Conservation (phyloP, 331 rosid genomes). For the Dryas integrifolia region DNA sequence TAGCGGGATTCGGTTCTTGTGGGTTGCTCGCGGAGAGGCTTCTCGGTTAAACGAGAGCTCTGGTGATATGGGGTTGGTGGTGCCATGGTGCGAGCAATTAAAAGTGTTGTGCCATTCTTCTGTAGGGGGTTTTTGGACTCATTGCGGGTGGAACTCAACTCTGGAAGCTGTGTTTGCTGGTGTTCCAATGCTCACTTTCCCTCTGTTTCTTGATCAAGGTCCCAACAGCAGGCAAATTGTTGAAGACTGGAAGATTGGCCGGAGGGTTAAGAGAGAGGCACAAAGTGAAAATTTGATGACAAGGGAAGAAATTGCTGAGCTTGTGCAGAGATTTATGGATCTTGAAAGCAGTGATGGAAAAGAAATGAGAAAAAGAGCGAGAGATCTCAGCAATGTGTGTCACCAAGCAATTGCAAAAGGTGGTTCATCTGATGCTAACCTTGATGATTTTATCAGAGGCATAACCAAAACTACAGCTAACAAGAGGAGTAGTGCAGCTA, state of each 20-base stretch:
- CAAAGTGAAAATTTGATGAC: slow-evolving; percentile 14
- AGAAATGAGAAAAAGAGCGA: slow-evolving; percentile 35
- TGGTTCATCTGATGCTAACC: slow-evolving; percentile 33
- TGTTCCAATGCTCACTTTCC: slow-evolving; percentile 45
- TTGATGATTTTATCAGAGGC: slow-evolving; percentile 27
- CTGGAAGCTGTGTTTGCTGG: slow-evolving; percentile 44
- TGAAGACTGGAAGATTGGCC: slow-evolving; percentile 47
- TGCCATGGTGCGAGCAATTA: slow-evolving; percentile 52
- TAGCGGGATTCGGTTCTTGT: slow-evolving; percentile 41
- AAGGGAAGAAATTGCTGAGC: slow-evolving; percentile 31
- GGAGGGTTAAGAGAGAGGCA: slow-evolving; percentile 19
- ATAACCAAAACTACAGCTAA: slow-evolving; percentile 4
- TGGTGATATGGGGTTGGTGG: slow-evolving; percentile 34
- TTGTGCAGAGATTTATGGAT: slow-evolving; percentile 38
- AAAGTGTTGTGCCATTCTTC: slow-evolving; percentile 48
- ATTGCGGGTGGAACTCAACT: slow-evolving; percentile 53
- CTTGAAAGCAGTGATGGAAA: slow-evolving; percentile 27
- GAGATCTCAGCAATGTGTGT: slow-evolving; percentile 17
- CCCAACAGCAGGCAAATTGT: slow-evolving; percentile 40
- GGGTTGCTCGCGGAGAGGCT: slow-evolving; percentile 44
- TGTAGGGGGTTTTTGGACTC: slow-evolving; percentile 41
- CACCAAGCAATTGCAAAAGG: slow-evolving; percentile 28
- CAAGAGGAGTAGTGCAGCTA: slow-evolving; percentile 7
- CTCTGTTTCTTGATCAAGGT: slow-evolving; percentile 37
- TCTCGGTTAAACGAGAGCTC: slow-evolving; percentile 27